These are phyloP conservation scores for Fusarium denticulatum DNA, from an alignment of 2,329 filamentous ascomycete species.

Conservation along the genomic window DNA sequence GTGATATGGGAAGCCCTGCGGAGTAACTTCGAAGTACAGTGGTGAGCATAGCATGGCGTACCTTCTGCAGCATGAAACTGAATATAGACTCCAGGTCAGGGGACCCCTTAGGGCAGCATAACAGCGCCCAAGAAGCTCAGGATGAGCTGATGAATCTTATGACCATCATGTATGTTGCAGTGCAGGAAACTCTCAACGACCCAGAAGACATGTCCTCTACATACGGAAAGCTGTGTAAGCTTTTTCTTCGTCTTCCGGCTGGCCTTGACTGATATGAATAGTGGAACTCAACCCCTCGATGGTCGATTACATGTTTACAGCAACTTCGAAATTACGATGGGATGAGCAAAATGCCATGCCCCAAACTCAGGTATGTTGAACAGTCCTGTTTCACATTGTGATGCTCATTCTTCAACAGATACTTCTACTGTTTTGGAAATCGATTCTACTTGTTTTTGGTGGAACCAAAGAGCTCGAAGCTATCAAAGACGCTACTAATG, in stretches of 20 bases:
- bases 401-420: conserved; percentile 59
- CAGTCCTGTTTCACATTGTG: background rate
- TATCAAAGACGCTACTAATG: conserved; percentile 77
- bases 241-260: background rate
- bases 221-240: conserved; percentile 62
- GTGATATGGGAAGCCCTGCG: conserved; percentile 63
- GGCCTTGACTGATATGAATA: conserved; percentile 43
- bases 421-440: conserved; percentile 91
- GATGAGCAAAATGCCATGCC: conserved; percentile 71
- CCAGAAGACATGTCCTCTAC: conserved; percentile 59
- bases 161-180: conserved; percentile 69
- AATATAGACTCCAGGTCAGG: conserved; percentile 54
- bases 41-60: conserved; percentile 51
- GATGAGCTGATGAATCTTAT: conserved; percentile 71
- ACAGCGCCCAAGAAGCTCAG: conserved; percentile 61
- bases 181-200: conserved; percentile 66
- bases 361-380: conserved; percentile 66
- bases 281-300: conserved; percentile 72
- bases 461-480: conserved; percentile 77
- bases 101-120: conserved; percentile 52
- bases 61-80: conserved; percentile 34
- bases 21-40: conserved; percentile 61
- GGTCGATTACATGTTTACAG: conserved; percentile 76
- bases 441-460: conserved; percentile 85
- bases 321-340: conserved; percentile 76